Conservation (phyloP, 495 filamentous ascomycete species). For the Neurospora sp. region DNA sequence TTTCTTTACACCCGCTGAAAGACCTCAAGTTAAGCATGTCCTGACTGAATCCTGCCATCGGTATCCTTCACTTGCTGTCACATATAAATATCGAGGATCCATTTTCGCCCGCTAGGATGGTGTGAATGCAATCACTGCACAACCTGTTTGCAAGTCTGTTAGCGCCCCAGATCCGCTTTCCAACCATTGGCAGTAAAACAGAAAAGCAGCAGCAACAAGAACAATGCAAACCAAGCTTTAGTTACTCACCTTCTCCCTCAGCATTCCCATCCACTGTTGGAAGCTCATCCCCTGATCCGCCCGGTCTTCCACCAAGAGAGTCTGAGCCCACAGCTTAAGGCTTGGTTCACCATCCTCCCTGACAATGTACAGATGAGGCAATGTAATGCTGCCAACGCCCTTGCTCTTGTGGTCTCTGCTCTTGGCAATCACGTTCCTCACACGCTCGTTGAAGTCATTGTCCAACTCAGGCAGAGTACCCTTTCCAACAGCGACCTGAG, state of each 20-base stretch:
- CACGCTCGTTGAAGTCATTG: constrained; percentile 91
- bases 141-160: not conserved
- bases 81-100: not conserved
- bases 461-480: constrained; percentile 73
- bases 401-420: constrained; percentile 74
- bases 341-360: constrained; percentile 93
- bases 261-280: constrained; percentile 80
- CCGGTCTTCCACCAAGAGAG: constrained; percentile 87
- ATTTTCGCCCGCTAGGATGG: not conserved
- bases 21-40: not conserved
- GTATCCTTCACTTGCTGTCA: not conserved
- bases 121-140: not conserved
- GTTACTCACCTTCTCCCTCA: constrained; percentile 91
- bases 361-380: constrained; percentile 88
- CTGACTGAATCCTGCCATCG: not conserved
- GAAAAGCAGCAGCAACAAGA: not conserved
- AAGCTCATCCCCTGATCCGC: constrained; percentile 89
- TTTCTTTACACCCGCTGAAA: not conserved
- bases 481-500: constrained; percentile 85
- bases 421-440: constrained; percentile 85
- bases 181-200: not conserved
- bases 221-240: not conserved
- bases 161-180: not conserved
- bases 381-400: constrained; percentile 80
- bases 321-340: constrained; percentile 92